phyloP scores from a whole-genome alignment of 371 early-diverging fungal species.

The Syncephalastrum sp. region DNA sequence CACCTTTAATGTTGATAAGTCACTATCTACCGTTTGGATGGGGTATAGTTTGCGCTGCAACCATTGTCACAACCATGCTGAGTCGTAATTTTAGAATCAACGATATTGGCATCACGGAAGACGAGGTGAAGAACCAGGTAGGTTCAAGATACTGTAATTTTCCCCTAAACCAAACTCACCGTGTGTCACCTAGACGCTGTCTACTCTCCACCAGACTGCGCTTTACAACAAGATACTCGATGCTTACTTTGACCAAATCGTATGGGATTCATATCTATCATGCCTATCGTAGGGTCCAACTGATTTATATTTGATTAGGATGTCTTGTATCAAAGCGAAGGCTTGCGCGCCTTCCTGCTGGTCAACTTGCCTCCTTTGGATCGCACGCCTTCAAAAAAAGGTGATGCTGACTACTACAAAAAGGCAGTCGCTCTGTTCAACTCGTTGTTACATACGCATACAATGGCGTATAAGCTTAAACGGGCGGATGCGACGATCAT shows the following conservation, averaged over 20 bases:
- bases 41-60: neutral
- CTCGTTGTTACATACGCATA: neutral
- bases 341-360: constrained; percentile 12
- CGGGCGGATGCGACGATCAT: constrained; percentile 6
- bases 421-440: constrained; percentile 6
- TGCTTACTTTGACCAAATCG: no score
- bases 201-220: no score
- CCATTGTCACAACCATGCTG: no score
- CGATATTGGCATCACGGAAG: constrained; percentile 3
- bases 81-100: constrained; percentile 5
- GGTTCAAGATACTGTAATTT: neutral
- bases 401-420: neutral
- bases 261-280: no score
- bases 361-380: constrained; percentile 17
- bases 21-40: constrained; percentile 11
- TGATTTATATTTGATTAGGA: no score
- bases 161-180: no score
- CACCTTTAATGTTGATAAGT: neutral
- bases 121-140: neutral
- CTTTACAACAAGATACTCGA: no score
- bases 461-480: neutral
- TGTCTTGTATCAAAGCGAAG: neutral
- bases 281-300: no score
- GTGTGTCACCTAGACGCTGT: no score
- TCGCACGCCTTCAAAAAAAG: constrained; percentile 2